Evolutionary conservation across 2,329 filamentous ascomycete species (phyloP), one percentile per base, ranked within the genome.

Genomic region (Escovopsis sp.): DNA sequence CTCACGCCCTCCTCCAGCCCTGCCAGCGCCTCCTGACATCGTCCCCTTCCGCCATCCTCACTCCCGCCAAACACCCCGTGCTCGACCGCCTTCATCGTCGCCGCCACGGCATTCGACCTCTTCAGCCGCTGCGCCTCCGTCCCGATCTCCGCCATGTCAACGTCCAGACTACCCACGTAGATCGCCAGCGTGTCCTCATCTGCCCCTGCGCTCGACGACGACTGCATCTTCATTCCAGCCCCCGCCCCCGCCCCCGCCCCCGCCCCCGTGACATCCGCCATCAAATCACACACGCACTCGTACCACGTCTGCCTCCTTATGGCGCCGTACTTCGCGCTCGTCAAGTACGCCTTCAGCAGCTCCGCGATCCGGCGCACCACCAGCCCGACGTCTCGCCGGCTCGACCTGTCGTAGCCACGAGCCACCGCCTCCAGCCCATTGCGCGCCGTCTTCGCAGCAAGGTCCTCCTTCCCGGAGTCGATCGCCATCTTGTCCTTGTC

Each of bases 401-500:
- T 50, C 1, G 49, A 47, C 1, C 59, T 59, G 41, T 56, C 64
- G 40, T 72, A 73, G 2, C 66, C 66, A 11, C 59, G 59, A 10
- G 65, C 60, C 2, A 68, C 48, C 0, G 64, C 66, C 44, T 71
- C 66, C 3, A 74, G 43, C 0, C 62, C 69, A n/a, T 61, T 64
- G 27, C 60, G 61, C 1, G 61, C 60, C 5, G 66, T 66, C 40
- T 57, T 57, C 9, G 55, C 56, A 8, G 56, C 52, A 1, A 60
- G 41, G 27, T 65, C 57, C 26, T 65, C 62, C 39, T 65, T 63
- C n/a, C n/a, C n/a, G 15, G 63, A 64, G 48, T 80, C 77, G 16
- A 81, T 59, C 14, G 85, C 79, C 79, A 85, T 85, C 37, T 66
- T 65, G 41, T 79, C 72, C 31, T 72, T 71, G 23, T 68, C 66